Conservation (phyloP, 352 stramenopile species). For the Thalassiosira hispida region DNA sequence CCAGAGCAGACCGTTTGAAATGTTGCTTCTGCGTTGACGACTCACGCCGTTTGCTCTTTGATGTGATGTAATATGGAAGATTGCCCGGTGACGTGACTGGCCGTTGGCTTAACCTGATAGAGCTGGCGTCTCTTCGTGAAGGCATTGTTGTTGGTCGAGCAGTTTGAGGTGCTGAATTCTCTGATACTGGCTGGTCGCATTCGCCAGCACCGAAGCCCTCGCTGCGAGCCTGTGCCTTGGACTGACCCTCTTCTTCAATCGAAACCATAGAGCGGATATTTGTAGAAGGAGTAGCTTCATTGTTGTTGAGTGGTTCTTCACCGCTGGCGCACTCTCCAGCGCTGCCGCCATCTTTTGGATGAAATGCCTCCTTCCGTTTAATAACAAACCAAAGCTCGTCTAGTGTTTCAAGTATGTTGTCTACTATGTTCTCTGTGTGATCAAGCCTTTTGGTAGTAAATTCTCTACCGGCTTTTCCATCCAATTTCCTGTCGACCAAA, state of each 20-base stretch:
- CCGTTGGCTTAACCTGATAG: constrained; percentile 8
- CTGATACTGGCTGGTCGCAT: not conserved
- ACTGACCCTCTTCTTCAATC: not conserved
- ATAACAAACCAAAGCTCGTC: constrained; percentile 25
- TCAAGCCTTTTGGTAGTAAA: constrained; percentile 32
- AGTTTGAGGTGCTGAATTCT: constrained; percentile 2
- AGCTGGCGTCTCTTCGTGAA: constrained; percentile 5
- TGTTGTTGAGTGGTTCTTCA: not conserved
- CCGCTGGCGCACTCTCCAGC: not conserved
- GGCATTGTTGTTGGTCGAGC: not conserved
- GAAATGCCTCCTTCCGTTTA: not conserved
- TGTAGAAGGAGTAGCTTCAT: not conserved
- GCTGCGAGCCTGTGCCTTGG: not conserved
- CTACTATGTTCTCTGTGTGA: constrained; percentile 34
- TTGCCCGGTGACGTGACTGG: constrained; percentile 16
- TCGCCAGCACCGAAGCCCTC: not conserved
- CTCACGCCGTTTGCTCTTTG: not conserved
- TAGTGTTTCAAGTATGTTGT: constrained; percentile 33
- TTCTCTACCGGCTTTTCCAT: constrained; percentile 21
- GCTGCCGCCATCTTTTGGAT: not conserved
- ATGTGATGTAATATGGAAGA: constrained; percentile 15
- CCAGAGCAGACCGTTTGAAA: constrained; percentile 2
- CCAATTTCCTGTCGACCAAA: constrained; percentile 23
- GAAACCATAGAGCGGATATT: not conserved
- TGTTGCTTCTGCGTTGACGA: not conserved